Conservation (phyloP, 176 grass and related monocot species). For the Elaeis guineensis region DNA sequence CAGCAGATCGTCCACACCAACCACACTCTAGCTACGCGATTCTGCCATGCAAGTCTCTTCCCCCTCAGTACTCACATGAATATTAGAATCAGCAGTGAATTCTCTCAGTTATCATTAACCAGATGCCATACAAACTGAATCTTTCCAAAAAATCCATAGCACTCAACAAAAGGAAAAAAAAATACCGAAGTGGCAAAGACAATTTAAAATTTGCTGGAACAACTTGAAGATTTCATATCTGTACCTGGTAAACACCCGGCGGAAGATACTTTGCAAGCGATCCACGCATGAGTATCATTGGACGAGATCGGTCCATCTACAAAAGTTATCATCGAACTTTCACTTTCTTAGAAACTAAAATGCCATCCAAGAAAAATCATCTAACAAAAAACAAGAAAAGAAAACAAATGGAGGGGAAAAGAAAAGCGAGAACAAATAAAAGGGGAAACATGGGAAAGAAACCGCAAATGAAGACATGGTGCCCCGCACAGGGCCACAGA, state of each 20-base stretch:
- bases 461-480: constrained; percentile 35
- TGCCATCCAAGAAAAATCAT: background rate
- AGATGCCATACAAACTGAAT: too few relatives aligned
- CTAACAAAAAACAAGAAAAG: background rate
- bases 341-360: background rate
- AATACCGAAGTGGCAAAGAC: background rate
- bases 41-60: too few relatives aligned
- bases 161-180: too few relatives aligned
- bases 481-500: constrained; percentile 43
- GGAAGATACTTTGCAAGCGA: constrained; percentile 41
- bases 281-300: constrained; percentile 27
- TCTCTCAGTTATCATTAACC: too few relatives aligned
- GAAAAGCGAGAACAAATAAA: background rate
- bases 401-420: background rate
- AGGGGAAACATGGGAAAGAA: constrained; percentile 40
- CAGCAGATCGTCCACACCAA: too few relatives aligned
- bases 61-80: too few relatives aligned
- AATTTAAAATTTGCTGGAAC: background rate
- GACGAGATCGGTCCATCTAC: constrained; percentile 34
- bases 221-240: constrained; percentile 1
- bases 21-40: too few relatives aligned
- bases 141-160: too few relatives aligned
- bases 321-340: background rate
- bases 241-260: constrained; percentile 52
- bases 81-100: too few relatives aligned